Conservation (phyloP, 768 basidiomycete genomes). For the Pholiota microspora region DNA sequence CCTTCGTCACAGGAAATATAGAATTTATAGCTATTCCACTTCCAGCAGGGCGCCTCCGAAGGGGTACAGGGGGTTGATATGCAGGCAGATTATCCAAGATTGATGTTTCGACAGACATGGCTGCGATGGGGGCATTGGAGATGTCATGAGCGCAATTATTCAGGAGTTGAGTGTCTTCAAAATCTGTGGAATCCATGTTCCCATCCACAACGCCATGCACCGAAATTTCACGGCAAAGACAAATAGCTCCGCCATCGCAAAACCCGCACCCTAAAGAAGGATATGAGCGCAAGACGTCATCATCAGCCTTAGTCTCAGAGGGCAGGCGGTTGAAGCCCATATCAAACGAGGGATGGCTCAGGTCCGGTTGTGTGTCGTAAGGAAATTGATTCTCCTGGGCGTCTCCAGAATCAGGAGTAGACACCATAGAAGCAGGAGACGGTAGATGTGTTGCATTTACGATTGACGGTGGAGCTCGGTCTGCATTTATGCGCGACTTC, state of each 20-base stretch:
- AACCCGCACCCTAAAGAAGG: constrained; percentile 68
- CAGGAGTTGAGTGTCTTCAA: neutral
- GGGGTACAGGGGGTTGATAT: constrained; percentile 80
- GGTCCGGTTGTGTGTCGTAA: constrained; percentile 30
- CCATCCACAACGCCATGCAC: constrained; percentile 39
- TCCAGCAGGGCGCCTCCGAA: constrained; percentile 53
- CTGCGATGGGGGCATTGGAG: neutral
- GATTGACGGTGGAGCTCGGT: constrained; percentile 22
- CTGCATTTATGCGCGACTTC: constrained; percentile 25
- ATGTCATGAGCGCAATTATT: neutral
- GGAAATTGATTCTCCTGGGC: constrained; percentile 32
- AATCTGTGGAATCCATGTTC: constrained; percentile 5
- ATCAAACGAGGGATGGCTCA: constrained; percentile 16
- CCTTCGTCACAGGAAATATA: constrained; percentile 49
- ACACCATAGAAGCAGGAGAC: constrained; percentile 48
- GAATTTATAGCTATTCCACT: constrained; percentile 37
- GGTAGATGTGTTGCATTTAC: constrained; percentile 37
- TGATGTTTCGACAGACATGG: too few relatives aligned
- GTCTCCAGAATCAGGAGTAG: constrained; percentile 45
- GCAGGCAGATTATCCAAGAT: constrained; percentile 76
- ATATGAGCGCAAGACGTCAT: constrained; percentile 31
- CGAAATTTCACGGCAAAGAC: constrained; percentile 74
- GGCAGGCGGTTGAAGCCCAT: constrained; percentile 28
- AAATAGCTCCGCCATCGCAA: constrained; percentile 67
- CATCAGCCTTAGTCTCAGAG: constrained; percentile 23